phyloP scores from a whole-genome alignment of 2,329 filamentous ascomycete genomes.

The Cladosporium sp. region DNA sequence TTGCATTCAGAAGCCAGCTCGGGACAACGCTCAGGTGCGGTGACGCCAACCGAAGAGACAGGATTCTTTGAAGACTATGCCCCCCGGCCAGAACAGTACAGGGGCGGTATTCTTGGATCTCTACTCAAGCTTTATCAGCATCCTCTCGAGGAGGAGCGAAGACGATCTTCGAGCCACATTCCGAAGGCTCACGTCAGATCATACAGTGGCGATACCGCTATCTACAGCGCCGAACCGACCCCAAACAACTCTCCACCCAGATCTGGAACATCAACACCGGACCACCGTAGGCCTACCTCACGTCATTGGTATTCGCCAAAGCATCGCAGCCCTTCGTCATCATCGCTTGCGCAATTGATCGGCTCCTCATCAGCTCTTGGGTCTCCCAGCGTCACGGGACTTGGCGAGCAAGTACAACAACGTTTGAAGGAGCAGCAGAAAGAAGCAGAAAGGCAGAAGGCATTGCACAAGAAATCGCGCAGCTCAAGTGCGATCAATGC shows the following conservation, averaged over 20 bases:
- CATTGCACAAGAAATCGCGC: slow-evolving; percentile 11
- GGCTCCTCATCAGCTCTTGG: slow-evolving; percentile 42
- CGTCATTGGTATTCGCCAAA: slow-evolving; percentile 35
- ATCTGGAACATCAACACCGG: slow-evolving; percentile 42
- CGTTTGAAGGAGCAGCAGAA: slow-evolving; percentile 36
- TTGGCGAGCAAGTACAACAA: slow-evolving; percentile 40
- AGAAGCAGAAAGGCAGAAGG: slow-evolving; percentile 31
- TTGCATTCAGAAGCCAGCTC: slow-evolving; percentile 13
- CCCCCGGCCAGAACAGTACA: slow-evolving; percentile 63
- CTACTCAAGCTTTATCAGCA: slow-evolving; percentile 66
- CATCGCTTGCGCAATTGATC: slow-evolving; percentile 41
- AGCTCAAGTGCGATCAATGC: slow-evolving; percentile 32
- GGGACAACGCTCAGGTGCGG: slow-evolving; percentile 39
- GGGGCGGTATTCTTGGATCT: slow-evolving; percentile 68
- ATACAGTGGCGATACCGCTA: slow-evolving; percentile 11
- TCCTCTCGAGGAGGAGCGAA: slow-evolving; percentile 4
- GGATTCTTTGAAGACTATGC: slow-evolving; percentile 61
- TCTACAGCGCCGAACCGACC: slow-evolving; percentile 10
- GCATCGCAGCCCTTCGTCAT: slow-evolving; percentile 32
- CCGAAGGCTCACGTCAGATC: slow-evolving; percentile 13
- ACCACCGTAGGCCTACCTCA: slow-evolving; percentile 18
- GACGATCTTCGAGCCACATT: slow-evolving; percentile 14
- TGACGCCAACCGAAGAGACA: slow-evolving; percentile 44
- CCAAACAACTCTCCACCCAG: slow-evolving; percentile 35
- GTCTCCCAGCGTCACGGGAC: slow-evolving; percentile 36